These are phyloP conservation scores for Chaetomium olivaceum DNA, from an alignment of 2,329 filamentous ascomycete genomes.

Conservation along the genomic window DNA sequence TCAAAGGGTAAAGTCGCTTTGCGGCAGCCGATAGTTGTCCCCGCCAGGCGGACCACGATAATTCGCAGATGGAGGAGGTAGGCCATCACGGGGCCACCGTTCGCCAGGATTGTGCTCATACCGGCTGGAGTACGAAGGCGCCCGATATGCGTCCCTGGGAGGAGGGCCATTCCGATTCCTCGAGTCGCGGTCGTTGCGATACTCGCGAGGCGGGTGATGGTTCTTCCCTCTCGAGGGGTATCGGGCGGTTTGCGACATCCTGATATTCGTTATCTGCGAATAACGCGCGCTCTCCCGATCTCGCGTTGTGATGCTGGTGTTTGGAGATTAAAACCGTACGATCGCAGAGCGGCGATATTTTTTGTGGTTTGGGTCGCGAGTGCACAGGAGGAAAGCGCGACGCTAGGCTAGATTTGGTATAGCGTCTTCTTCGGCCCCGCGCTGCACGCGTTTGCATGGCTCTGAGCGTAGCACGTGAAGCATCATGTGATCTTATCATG, in stretches of 20 bases:
- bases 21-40: slow-evolving; percentile 41
- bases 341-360: slow-evolving; percentile 9
- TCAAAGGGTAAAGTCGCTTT: slow-evolving; percentile 58
- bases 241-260: slow-evolving; percentile 26
- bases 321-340: background rate
- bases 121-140: slow-evolving; percentile 21
- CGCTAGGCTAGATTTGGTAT: background rate
- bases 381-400: background rate
- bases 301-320: background rate
- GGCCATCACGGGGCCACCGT: slow-evolving; percentile 12
- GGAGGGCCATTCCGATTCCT: slow-evolving; percentile 21
- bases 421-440: background rate
- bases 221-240: slow-evolving; percentile 13
- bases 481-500: background rate
- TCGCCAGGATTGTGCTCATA: slow-evolving; percentile 8
- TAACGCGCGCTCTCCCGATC: background rate
- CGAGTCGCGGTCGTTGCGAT: slow-evolving; percentile 25
- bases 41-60: slow-evolving; percentile 22
- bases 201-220: slow-evolving; percentile 23
- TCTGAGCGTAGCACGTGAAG: background rate
- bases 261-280: background rate
- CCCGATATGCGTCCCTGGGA: slow-evolving; percentile 19
- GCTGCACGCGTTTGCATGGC: background rate
- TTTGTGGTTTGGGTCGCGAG: background rate
- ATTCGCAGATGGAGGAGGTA: slow-evolving; percentile 8